Evolutionary conservation across 1,139 yeast species (phyloP).

Genomic region (Sugiyamaella castrensis): DNA sequence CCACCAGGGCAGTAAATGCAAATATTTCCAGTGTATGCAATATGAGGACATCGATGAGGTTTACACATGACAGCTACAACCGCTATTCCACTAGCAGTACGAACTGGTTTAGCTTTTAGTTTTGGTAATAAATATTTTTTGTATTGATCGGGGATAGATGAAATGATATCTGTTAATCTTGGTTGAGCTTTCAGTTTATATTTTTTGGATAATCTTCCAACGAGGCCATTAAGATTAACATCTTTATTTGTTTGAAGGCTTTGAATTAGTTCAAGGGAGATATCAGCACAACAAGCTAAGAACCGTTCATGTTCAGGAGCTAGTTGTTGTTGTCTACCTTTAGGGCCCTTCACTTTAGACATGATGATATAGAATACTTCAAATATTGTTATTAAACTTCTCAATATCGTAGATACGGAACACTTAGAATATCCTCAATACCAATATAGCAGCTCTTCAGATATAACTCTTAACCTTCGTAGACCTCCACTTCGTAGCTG

Average conservation of each 20-base stretch:
- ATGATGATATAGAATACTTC: too few species aligned
- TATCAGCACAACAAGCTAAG: conserved; percentile 88
- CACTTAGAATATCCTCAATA: too few species aligned
- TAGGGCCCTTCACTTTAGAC: conserved; percentile 21
- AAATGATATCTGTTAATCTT: conserved; percentile 87
- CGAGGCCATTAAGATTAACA: conserved; percentile 85
- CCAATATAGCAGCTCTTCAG: too few species aligned
- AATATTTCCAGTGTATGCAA: conserved; percentile 96
- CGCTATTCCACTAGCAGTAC: conserved; percentile 97
- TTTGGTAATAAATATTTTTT: conserved; percentile 89
- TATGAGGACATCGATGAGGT: conserved; percentile 98
- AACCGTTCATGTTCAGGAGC: conserved; percentile 81
- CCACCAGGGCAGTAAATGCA: conserved; percentile 99
- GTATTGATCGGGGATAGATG: conserved; percentile 94
- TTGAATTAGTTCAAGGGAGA: conserved; percentile 80
- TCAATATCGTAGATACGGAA: too few species aligned
- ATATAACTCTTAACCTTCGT: too few species aligned
- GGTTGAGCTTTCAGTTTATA: conserved; percentile 92
- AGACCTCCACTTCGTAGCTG: too few species aligned
- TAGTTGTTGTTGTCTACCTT: conserved; percentile 32
- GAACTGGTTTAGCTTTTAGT: conserved; percentile 93
- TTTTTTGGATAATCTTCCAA: conserved; percentile 81
- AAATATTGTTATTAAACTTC: too few species aligned
- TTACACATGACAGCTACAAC: conserved; percentile 99
- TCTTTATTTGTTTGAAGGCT: conserved; percentile 74